A percentile compares a stretch with the other conserved stretches of the same genome.
Conservation (phyloP, 2,329 filamentous ascomycete genomes). For the Aspergillus latus region DNA sequence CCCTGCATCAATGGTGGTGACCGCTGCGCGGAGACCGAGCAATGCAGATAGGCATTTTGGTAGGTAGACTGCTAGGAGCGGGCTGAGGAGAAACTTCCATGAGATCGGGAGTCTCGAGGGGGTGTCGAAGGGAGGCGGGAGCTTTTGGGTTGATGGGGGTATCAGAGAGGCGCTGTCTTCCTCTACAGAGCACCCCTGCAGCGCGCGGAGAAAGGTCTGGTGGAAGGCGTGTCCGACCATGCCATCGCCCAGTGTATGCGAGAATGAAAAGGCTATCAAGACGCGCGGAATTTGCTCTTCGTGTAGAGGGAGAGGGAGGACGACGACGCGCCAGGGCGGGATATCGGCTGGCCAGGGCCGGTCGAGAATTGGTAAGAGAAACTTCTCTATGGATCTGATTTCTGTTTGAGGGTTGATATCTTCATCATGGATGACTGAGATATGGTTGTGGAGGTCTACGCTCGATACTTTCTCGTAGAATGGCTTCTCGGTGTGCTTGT, state of each 20-base stretch:
- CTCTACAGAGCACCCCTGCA: neutral
- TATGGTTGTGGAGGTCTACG: slow-evolving; percentile 43
- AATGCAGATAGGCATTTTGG: slow-evolving; percentile 35
- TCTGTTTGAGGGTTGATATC: slow-evolving; percentile 13
- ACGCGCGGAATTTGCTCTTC: slow-evolving; percentile 17
- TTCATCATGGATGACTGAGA: slow-evolving; percentile 28
- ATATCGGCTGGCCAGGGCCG: slow-evolving; percentile 27
- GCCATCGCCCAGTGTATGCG: slow-evolving; percentile 49
- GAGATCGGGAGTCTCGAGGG: slow-evolving; percentile 44
- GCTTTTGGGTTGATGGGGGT: slow-evolving; percentile 20
- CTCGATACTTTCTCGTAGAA: slow-evolving; percentile 30
- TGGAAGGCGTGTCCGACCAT: slow-evolving; percentile 47
- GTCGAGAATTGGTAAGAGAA: slow-evolving; percentile 36
- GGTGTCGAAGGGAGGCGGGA: slow-evolving; percentile 43
- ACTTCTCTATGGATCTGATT: slow-evolving; percentile 22
- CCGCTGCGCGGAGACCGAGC: slow-evolving; percentile 36
- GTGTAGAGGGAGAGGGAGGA: slow-evolving; percentile 31
- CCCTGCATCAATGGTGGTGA: slow-evolving; percentile 26
- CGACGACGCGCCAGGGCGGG: slow-evolving; percentile 47
- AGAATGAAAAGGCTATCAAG: slow-evolving; percentile 45
- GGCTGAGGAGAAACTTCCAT: slow-evolving; percentile 45
- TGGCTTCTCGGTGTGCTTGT: slow-evolving; percentile 40
- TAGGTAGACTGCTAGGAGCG: slow-evolving; percentile 40
- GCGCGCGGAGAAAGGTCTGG: slow-evolving; percentile 35
- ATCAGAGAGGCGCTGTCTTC: neutral